Conservation (phyloP, 345 rosid genomes). For the Litchi chinensis region DNA sequence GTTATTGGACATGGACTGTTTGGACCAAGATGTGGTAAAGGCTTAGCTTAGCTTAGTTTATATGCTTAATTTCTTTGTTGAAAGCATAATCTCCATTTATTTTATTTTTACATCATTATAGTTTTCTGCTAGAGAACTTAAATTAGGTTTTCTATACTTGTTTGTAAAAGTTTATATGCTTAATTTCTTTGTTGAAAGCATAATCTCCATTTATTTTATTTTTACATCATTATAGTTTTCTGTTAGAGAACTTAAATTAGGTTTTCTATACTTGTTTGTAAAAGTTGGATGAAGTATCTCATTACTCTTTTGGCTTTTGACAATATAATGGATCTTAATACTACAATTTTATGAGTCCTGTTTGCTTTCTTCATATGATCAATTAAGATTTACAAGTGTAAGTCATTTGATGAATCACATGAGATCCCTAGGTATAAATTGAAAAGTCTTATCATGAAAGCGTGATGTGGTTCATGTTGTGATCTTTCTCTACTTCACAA, state of each 20-base stretch:
- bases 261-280: background rate
- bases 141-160: background rate
- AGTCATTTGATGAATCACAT: background rate
- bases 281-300: background rate
- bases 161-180: background rate
- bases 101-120: background rate
- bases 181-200: slow-evolving; percentile 3
- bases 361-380: background rate
- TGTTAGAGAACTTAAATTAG: background rate
- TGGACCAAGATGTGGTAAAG: slow-evolving; percentile 85
- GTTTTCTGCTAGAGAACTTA: background rate
- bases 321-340: background rate
- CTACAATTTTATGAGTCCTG: background rate
- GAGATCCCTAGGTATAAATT: background rate
- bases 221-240: background rate
- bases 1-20: slow-evolving; percentile 88
- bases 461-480: background rate
- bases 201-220: background rate
- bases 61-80: slow-evolving; percentile 6
- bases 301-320: background rate
- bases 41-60: slow-evolving; percentile 21
- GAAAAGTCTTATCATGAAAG: background rate
- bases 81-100: background rate
- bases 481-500: background rate
- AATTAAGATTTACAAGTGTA: background rate